Evolutionary conservation across 768 basidiomycete species (phyloP), one percentile per base, ranked within the genome.

Genomic region (Lactifluus hygrophoroides): DNA sequence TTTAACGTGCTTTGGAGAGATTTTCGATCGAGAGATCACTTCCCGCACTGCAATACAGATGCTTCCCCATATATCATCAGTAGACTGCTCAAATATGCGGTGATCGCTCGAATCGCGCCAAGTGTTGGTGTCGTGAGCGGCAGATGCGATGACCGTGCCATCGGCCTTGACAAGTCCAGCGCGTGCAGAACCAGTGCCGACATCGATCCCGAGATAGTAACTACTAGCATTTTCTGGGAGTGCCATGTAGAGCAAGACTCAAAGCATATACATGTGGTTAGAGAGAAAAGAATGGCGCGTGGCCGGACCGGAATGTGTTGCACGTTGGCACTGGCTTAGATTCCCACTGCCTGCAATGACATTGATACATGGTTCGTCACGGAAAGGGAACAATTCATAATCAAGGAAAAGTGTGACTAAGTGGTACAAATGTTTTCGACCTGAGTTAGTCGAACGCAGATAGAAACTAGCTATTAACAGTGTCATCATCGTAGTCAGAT

Each of bases 61-160:
- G 51, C 80, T 77, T 8, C 73, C 69, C 94, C 92, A 94, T 72
- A 96, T 94, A 67, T 97, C 82, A 23, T 75, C 73, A 0, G 93
- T 92, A 32, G 93, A 95, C 71, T 99, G 96, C 72, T 99, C 96
- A 70, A 96, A 99, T 74, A 98, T 94, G 56, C 87, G 80, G 69
- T 91, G 85, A 77, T 98, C 91, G 32, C 78, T 69, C 1, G 81
- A 76, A 74, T 93, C 88, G 62, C 95, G 86, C 76, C 82, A 94
- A 10, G 94, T 97, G 53, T 75, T 77, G n/a, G 87, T 97, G 21
- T 83, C 80, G 67, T 90, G 83, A 51, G 86, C 86, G 64, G 84
- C 82, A 35, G 93, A 89, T 5, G 91, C 88, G 52, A 86, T 73
- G 56, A 93, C 77, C 32, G 75, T 77, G 40, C 94, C 93, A 44